phyloP scores from a whole-genome alignment of 2,329 filamentous ascomycete species.

The Monilinia laxa region DNA sequence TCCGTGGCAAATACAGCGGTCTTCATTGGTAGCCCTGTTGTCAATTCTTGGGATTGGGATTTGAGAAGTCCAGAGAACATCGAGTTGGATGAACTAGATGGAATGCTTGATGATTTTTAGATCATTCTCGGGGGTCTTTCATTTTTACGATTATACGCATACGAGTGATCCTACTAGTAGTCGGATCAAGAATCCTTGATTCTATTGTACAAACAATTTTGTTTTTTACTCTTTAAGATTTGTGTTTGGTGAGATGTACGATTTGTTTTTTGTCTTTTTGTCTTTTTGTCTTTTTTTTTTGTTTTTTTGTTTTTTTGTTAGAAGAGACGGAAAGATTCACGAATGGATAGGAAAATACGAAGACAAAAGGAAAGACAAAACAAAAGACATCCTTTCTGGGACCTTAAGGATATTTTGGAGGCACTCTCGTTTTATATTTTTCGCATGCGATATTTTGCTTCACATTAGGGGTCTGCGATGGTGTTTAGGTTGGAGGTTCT shows the following conservation, averaged over 20 bases:
- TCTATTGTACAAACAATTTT: slow-evolving; percentile 14
- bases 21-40: slow-evolving; percentile 53
- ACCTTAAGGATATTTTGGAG: slow-evolving; percentile 4
- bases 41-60: slow-evolving; percentile 60
- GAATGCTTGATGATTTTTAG: slow-evolving; percentile 69
- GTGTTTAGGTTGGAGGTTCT: not conserved
- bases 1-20: slow-evolving; percentile 26
- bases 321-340: slow-evolving; percentile 11
- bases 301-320: slow-evolving; percentile 2
- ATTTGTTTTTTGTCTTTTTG: not conserved
- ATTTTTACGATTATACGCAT: slow-evolving; percentile 8
- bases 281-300: not conserved
- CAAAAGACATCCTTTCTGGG: not conserved
- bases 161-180: slow-evolving; percentile 11
- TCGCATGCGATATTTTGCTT: not conserved
- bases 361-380: slow-evolving; percentile 12
- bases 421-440: slow-evolving; percentile 9
- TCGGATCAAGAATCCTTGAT: slow-evolving; percentile 8
- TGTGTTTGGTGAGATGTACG: slow-evolving; percentile 7
- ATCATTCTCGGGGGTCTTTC: not conserved
- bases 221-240: slow-evolving; percentile 1
- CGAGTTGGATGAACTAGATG: slow-evolving; percentile 89
- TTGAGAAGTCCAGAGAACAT: slow-evolving; percentile 79
- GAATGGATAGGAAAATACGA: slow-evolving; percentile 7
- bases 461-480: not conserved